Conservation (phyloP, 2,329 filamentous ascomycete species). For the Blastomyces gilchristii region DNA sequence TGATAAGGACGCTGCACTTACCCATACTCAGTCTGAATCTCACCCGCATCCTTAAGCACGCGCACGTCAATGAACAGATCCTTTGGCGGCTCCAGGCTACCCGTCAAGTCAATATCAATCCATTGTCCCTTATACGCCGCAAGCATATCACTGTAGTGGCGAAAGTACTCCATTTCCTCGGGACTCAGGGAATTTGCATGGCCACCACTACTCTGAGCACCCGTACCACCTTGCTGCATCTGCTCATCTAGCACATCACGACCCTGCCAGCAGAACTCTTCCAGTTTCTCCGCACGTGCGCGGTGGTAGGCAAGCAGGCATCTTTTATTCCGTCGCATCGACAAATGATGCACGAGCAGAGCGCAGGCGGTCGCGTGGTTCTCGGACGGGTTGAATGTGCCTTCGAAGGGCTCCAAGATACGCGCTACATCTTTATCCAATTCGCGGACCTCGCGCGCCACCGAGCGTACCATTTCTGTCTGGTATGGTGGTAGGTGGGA, state of each 20-base stretch:
- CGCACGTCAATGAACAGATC: constrained; percentile 96
- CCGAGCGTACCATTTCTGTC: constrained; percentile 75
- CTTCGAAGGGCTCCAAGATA: constrained; percentile 71
- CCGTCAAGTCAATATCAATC: constrained; percentile 94
- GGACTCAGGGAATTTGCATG: constrained; percentile 69
- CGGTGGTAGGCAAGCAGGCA: constrained; percentile 91
- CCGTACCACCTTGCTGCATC: constrained; percentile 6
- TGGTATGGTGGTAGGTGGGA: constrained; percentile 82
- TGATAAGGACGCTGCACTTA: constrained; percentile 39
- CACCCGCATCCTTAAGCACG: constrained; percentile 90
- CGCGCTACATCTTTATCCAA: constrained; percentile 74
- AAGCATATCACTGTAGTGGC: constrained; percentile 81
- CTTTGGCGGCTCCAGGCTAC: constrained; percentile 82
- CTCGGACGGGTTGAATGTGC: constrained; percentile 71
- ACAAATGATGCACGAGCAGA: constrained; percentile 83
- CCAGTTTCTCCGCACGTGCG: constrained; percentile 79
- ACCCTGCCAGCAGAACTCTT: constrained; percentile 88
- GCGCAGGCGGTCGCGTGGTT: constrained; percentile 80
- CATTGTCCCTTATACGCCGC: constrained; percentile 97
- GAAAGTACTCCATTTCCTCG: constrained; percentile 92
- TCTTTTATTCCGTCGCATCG: constrained; percentile 91
- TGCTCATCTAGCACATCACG: constrained; percentile 64
- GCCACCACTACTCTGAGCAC: constrained; percentile 35
- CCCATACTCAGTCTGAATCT: constrained; percentile 99
- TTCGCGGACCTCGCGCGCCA: constrained; percentile 85